Percentiles rank a stretch among this genome's conserved stretches.
phyloP scores from a whole-genome alignment of 2,329 filamentous ascomycete genomes.

The Ascosphaera acerosa region DNA sequence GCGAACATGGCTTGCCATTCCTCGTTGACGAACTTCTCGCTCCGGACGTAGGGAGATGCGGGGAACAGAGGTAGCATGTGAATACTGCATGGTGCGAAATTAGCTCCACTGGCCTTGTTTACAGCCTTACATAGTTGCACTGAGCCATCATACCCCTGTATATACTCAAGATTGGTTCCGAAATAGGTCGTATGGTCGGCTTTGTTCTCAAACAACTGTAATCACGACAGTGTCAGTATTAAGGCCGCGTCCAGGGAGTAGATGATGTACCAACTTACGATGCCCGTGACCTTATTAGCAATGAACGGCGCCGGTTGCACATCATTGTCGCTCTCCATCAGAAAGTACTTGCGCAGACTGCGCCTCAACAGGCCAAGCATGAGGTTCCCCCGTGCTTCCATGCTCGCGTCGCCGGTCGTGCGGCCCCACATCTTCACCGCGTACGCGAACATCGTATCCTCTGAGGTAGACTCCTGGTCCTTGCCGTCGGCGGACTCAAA shows the following conservation, averaged over 20 bases:
- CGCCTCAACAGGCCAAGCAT: slow-evolving; percentile 59
- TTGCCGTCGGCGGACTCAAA: slow-evolving; percentile 29
- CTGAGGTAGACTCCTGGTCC: slow-evolving; percentile 54
- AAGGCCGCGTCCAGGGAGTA: too few species aligned
- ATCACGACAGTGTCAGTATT: neutral
- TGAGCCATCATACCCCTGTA: slow-evolving; percentile 35
- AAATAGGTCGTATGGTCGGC: slow-evolving; percentile 85
- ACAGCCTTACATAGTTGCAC: too few species aligned
- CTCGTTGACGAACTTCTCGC: slow-evolving; percentile 43
- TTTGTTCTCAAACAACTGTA: slow-evolving; percentile 70
- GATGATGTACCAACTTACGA: slow-evolving; percentile 23
- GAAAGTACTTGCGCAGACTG: slow-evolving; percentile 54
- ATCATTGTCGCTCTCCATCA: slow-evolving; percentile 44
- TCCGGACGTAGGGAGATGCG: slow-evolving; percentile 40
- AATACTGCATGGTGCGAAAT: slow-evolving; percentile 38
- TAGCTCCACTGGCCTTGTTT: slow-evolving; percentile 9
- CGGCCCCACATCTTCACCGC: slow-evolving; percentile 86
- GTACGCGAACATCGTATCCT: slow-evolving; percentile 72
- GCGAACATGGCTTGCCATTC: slow-evolving; percentile 68
- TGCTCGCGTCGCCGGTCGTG: slow-evolving; percentile 45
- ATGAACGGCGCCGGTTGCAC: slow-evolving; percentile 54
- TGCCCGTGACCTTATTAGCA: slow-evolving; percentile 44
- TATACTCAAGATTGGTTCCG: slow-evolving; percentile 42
- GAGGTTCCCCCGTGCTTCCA: slow-evolving; percentile 63
- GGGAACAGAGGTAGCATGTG: slow-evolving; percentile 62